Conservation (phyloP, 805 yeast species). For the Cyberlindnera amylophila region DNA sequence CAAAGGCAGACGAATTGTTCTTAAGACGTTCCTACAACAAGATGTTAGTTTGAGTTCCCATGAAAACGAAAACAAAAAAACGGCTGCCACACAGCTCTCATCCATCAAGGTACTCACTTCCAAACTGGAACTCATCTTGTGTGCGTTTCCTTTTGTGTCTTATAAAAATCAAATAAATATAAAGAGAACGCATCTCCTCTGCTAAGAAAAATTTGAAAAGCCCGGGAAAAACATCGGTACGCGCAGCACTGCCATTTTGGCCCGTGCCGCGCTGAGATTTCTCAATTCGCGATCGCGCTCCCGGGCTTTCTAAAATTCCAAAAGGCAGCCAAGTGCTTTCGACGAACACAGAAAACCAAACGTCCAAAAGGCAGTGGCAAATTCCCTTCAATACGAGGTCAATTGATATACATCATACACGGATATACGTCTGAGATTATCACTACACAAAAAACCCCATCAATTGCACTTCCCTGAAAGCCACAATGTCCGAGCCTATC, state of each 20-base stretch:
- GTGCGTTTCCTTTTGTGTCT: background rate
- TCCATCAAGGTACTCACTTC: constrained; percentile 42
- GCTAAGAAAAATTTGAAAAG: background rate
- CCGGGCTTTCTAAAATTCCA: too few species aligned
- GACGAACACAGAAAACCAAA: too few species aligned
- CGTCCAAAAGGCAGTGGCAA: too few species aligned
- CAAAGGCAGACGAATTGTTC: constrained; percentile 77
- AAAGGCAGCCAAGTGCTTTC: too few species aligned
- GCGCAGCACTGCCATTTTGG: background rate
- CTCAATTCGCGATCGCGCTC: too few species aligned
- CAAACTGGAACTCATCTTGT: constrained; percentile 51
- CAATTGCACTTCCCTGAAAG: background rate
- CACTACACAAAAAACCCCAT: too few species aligned
- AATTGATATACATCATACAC: background rate
- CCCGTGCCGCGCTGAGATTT: too few species aligned
- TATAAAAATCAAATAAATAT: too few species aligned
- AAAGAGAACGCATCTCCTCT: too few species aligned
- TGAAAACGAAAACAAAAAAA: background rate
- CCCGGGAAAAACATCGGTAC: background rate
- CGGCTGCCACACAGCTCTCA: background rate
- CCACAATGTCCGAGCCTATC: constrained; percentile 32
- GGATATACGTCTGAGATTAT: too few species aligned
- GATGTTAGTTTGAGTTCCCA: constrained; percentile 7
- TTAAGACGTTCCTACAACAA: constrained; percentile 68
- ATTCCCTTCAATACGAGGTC: too few species aligned